Conservation (phyloP, 441 rosid species). For the Gossypium schwendimanii region DNA sequence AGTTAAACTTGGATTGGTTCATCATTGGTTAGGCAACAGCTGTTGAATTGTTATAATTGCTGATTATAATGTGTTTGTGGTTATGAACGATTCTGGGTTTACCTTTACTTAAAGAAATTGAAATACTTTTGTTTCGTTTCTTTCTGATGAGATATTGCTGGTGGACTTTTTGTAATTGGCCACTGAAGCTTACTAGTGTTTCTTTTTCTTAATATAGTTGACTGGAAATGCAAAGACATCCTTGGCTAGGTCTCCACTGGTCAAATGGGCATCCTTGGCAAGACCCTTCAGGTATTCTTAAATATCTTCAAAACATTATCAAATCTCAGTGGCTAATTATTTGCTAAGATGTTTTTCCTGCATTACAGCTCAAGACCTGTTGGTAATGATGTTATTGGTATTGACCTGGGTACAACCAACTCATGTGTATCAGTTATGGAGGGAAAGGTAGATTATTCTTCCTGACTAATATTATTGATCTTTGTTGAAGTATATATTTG, state of each 20-base stretch:
- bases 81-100: neutral
- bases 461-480: neutral
- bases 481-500: neutral
- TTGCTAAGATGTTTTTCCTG: neutral
- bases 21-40: neutral
- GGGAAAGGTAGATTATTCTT: slow-evolving; percentile 35
- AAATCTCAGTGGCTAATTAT: neutral
- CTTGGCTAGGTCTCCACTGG: slow-evolving; percentile 19
- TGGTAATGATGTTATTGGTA: slow-evolving; percentile 51
- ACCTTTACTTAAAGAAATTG: neutral
- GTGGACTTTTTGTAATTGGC: neutral
- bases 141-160: neutral
- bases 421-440: slow-evolving; percentile 56
- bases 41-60: neutral
- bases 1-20: neutral
- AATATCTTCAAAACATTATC: neutral
- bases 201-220: slow-evolving; percentile 21
- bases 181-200: slow-evolving; percentile 4
- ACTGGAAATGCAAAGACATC: slow-evolving; percentile 34
- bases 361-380: slow-evolving; percentile 39
- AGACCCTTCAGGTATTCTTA: slow-evolving; percentile 46
- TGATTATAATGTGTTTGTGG: neutral
- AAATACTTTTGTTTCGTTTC: neutral
- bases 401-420: slow-evolving; percentile 57
- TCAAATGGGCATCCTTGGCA: slow-evolving; percentile 29